Percentiles rank a stretch among this genome's conserved stretches.
These are phyloP conservation scores for Alternaria tenuissima DNA, from an alignment of 2,329 filamentous ascomycete species.

Conservation along the genomic window DNA sequence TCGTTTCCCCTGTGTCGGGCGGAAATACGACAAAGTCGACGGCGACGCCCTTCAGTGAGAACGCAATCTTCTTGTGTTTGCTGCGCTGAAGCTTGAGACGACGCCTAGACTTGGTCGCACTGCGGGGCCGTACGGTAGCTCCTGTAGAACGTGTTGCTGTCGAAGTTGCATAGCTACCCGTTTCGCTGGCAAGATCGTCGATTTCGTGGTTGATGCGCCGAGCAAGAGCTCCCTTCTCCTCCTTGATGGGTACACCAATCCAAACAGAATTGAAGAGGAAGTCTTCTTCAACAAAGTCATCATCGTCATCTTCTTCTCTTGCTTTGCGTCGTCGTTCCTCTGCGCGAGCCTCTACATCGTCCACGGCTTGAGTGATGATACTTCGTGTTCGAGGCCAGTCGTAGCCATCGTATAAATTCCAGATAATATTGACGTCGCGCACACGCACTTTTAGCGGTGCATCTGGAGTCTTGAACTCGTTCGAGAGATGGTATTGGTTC, in stretches of 20 bases:
- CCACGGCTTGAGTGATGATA: conserved; percentile 84
- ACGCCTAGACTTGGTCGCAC: conserved; percentile 54
- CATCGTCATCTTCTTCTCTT: conserved; percentile 68
- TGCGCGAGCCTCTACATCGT: conserved; percentile 84
- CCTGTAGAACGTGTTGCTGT: conserved; percentile 49
- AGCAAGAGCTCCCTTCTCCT: conserved; percentile 82
- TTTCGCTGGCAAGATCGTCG: conserved; percentile 86
- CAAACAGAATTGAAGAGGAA: conserved; percentile 99
- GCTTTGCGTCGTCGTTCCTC: conserved; percentile 72
- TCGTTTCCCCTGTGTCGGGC: conserved; percentile 77
- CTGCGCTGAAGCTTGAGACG: conserved; percentile 81
- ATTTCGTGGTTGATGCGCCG: conserved; percentile 87
- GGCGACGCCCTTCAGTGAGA: conserved; percentile 86
- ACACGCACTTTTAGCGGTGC: conserved; percentile 81
- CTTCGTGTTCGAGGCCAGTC: conserved; percentile 92
- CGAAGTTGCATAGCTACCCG: conserved; percentile 83
- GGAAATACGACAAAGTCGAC: conserved; percentile 85
- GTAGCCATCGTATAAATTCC: conserved; percentile 97
- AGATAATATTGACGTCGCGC: conserved; percentile 90
- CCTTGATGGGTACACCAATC: conserved; percentile 87
- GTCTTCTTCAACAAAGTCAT: conserved; percentile 81
- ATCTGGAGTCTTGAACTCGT: conserved; percentile 66
- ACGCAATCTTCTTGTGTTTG: conserved; percentile 92
- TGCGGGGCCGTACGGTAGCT: conserved; percentile 52
- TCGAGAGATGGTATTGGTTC: conserved; percentile 75